Base-by-base conservation (phyloP, 495 filamentous ascomycete species). In the Penicillium crystallinum region DNA sequence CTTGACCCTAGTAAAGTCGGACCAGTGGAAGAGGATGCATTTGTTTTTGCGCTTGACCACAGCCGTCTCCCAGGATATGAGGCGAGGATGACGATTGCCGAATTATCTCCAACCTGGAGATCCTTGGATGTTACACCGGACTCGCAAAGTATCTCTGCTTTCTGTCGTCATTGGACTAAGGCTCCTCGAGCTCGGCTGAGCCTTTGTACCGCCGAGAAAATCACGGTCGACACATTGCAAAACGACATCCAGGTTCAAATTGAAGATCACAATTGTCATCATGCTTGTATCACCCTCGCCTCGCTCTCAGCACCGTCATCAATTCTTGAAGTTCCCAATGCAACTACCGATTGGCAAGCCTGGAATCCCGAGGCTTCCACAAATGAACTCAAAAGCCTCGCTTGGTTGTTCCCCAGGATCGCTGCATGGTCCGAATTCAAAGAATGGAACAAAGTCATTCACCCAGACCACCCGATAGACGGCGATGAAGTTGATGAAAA, bases 11-110 rank as follows among this genome's bases (percentile, higher is more conserved):
- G 68, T 3, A 75, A 70, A 33, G 66, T 74, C 10, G 75, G 76
- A 3, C 48, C 66, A 15, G 61, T 74, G 0, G 55, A 68, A 0
- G 38, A 77, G 3, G 88, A 92, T 62, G 59, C 59, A 1, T 91
- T 82, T 57, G 81, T 90, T 14, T 88, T 91, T 58, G 76, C 85
- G 1, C 46, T 73, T 6, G 70, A 81, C 7, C 77, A 73, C 39
- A 56, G 70, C 1, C 71, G 77, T 6, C 67, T 82, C 4, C 68
- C 81, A 14, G 72, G 74, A 12, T 79, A 85, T 31, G 78, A 84
- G 43, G 53, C 69, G 37, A 77, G 87, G 18, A 51, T 60, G 10
- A 59, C 74, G 1, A 54, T 84, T 39, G 74, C 81, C 11, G 68
- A 73, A 44, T 44, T 74, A 8, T 62, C 65, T 0, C 60, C 62